A percentile compares a stretch with the other conserved stretches of the same genome.
Conservation (phyloP, 2,329 filamentous ascomycete genomes). For the Xylariaceae sp. region DNA sequence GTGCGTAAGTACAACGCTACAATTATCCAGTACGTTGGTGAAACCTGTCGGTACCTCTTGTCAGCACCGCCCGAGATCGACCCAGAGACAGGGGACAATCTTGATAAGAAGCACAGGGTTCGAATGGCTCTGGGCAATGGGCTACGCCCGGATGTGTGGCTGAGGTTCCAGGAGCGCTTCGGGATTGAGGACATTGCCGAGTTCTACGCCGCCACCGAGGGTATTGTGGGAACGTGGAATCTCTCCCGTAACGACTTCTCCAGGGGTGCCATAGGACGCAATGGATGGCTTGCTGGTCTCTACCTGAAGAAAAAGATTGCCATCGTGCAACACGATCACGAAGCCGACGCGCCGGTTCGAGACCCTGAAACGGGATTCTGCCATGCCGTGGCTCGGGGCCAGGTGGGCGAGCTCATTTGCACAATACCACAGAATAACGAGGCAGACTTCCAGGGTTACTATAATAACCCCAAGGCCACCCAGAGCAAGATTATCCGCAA, state of each 20-base stretch:
- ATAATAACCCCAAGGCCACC: slow-evolving; percentile 65
- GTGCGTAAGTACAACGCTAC: slow-evolving; percentile 66
- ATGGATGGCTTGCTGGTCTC: slow-evolving; percentile 55
- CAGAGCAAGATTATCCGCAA: slow-evolving; percentile 67
- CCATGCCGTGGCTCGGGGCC: slow-evolving; percentile 49
- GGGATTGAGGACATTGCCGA: slow-evolving; percentile 68
- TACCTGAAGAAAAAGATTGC: slow-evolving; percentile 46
- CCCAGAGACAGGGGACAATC: slow-evolving; percentile 56
- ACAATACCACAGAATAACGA: slow-evolving; percentile 61
- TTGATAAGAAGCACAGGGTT: slow-evolving; percentile 70
- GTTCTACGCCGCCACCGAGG: slow-evolving; percentile 78
- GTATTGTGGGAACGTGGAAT: slow-evolving; percentile 65
- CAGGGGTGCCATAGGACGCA: slow-evolving; percentile 72
- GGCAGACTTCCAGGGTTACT: slow-evolving; percentile 75
- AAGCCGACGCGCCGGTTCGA: slow-evolving; percentile 62
- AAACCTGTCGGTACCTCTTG: slow-evolving; percentile 78
- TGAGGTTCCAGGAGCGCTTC: slow-evolving; percentile 75
- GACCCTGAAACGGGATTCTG: slow-evolving; percentile 67
- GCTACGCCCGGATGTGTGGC: slow-evolving; percentile 80
- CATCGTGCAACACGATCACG: slow-evolving; percentile 66
- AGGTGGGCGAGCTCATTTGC: slow-evolving; percentile 72
- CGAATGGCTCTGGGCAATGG: slow-evolving; percentile 78
- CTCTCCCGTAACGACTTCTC: slow-evolving; percentile 65
- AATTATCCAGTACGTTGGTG: slow-evolving; percentile 80
- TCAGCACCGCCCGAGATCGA: slow-evolving; percentile 59